Evolutionary conservation across 176 grass and related monocot genomes (phyloP).

Genomic region (Bonia amplexicaulis): DNA sequence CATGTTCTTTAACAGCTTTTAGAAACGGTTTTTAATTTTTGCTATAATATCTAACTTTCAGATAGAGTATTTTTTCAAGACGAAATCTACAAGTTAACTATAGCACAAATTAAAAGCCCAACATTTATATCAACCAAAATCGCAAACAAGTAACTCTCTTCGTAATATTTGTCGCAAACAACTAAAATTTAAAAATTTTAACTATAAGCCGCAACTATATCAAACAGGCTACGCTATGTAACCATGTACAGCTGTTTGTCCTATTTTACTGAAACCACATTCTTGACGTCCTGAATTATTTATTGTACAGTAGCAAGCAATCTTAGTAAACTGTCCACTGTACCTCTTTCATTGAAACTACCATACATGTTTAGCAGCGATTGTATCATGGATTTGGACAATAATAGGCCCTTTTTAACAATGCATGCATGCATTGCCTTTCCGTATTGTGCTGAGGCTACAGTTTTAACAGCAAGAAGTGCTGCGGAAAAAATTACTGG

Average conservation of each 20-base stretch:
- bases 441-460: conserved; percentile 2
- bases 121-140: no score
- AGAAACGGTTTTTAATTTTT: no score
- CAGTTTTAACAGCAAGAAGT: conserved; percentile 21
- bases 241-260: conserved; percentile 4
- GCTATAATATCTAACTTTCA: no score
- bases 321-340: conserved; percentile 27
- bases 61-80: no score
- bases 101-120: no score
- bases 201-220: no score
- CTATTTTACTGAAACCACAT: neutral
- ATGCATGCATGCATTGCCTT: conserved; percentile 34
- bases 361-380: conserved; percentile 43
- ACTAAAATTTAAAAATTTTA: no score
- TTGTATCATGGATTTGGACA: conserved; percentile 24
- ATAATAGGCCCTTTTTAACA: conserved; percentile 38
- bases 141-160: no score
- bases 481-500: conserved; percentile 60
- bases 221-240: neutral
- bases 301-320: conserved; percentile 25
- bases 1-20: no score
- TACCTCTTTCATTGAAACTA: conserved; percentile 15
- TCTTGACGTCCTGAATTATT: neutral
- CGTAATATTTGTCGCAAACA: no score
- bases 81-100: no score